Base-by-base conservation (phyloP, 139 green algal species). In the Eudorina sp. region DNA sequence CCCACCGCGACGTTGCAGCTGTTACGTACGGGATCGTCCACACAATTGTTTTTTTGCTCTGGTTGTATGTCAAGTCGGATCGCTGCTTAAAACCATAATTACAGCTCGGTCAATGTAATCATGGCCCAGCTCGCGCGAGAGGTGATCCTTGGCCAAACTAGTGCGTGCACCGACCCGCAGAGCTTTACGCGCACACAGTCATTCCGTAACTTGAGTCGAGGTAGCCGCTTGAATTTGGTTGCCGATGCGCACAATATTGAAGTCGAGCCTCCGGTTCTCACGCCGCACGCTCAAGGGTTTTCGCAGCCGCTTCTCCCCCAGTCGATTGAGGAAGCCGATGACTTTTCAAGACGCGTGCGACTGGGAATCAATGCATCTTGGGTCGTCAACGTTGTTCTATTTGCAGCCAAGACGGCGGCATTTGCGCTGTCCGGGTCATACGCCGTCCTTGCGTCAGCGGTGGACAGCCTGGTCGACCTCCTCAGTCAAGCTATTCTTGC, bases 401-500 rank as follows among this genome's bases (percentile, higher is more conserved):
- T 91, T 1, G 23, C 66, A 4, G 23, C 45, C 16, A 77, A 87
- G 62, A 31, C 29, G 3, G 43, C 18, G 4, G 64, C 29, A 4
- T 87, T 87, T 45, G n/a, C 78, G 19, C n/a, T 87, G 62, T 79
- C 62, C 5, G 62, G 62, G 6, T 87, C 81, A 5, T 87, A 95
- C 38, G 91, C 95, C 4, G 93, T 97, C 27, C 89, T 97, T 36
- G 95, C 95, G 11, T 91, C 77, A 0, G 77, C 93, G 0, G 92
- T 95, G 1, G 95, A 97, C 84, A 94, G 89, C 29, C 72, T 94
- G 40, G 93, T 97, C 4, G 95, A 97, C 64, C 90, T 97, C 36
- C 79, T 92, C 18, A 93, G 72, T 45, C 94, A 97, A 83, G 72
- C 93, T n/a, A 94, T 97, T 3, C 91, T 96, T 38, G 91, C 92